Percentiles rank a stretch among this genome's conserved stretches.
Conservation (phyloP, 768 basidiomycete genomes). For the Tricholoma terreum region DNA sequence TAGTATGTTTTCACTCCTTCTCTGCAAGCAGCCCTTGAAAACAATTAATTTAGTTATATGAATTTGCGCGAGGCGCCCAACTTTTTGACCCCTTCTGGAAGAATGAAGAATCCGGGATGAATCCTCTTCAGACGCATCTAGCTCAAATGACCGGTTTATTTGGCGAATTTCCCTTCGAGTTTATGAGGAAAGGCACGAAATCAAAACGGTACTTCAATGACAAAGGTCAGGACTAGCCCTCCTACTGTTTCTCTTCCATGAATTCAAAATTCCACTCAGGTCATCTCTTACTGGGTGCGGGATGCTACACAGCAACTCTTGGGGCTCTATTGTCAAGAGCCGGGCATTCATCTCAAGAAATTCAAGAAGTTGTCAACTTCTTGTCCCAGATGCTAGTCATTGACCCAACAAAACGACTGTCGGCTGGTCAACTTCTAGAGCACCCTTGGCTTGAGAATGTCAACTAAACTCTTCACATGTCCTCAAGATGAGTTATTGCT, state of each 20-base stretch:
- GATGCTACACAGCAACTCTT: neutral
- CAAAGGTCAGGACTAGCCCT: no score
- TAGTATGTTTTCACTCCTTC: no score
- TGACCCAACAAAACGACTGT: neutral
- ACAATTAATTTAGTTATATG: neutral
- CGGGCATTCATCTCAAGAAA: neutral
- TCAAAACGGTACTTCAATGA: neutral
- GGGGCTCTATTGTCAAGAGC: neutral
- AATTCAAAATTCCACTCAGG: neutral
- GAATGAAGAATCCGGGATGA: neutral
- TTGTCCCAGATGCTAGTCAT: neutral
- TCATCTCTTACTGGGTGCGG: neutral
- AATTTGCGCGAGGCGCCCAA: neutral
- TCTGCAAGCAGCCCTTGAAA: no score
- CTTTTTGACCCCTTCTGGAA: neutral
- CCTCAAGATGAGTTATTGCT: no score
- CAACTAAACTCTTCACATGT: neutral
- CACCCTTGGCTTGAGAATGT: neutral
- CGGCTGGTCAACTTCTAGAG: neutral
- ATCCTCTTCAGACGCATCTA: neutral
- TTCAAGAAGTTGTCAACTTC: neutral
- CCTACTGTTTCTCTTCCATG: neutral
- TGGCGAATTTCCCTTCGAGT: neutral
- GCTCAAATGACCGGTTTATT: neutral
- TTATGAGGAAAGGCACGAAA: neutral